Percentiles rank a stretch among this genome's conserved stretches.
These are phyloP conservation scores for Camelina laxa DNA, from an alignment of 345 rosid species.

Conservation along the genomic window DNA sequence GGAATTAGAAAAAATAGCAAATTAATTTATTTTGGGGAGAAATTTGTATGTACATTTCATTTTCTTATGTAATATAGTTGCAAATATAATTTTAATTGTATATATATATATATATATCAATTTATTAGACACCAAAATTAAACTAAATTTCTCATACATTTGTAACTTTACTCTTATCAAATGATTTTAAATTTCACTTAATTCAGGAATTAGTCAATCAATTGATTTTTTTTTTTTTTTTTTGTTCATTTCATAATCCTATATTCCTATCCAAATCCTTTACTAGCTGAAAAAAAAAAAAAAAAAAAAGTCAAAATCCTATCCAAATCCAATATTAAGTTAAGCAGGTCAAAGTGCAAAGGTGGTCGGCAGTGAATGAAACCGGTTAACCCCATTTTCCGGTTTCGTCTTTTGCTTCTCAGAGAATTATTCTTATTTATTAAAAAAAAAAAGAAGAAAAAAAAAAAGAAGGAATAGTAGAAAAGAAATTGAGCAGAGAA, in stretches of 20 bases:
- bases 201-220: no score
- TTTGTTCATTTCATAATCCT: no score
- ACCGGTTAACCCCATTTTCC: constrained; percentile 47
- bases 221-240: no score
- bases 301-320: no score
- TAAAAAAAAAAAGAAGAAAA: neutral
- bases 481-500: neutral
- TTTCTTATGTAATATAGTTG: constrained; percentile 19
- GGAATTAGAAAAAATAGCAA: constrained; percentile 31
- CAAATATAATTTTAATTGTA: constrained; percentile 20
- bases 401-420: constrained; percentile 32
- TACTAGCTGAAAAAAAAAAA: no score
- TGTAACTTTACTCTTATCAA: neutral
- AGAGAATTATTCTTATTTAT: neutral
- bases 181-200: no score
- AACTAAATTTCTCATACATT: neutral
- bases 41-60: neutral
- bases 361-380: neutral
- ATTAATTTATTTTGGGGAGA: neutral
- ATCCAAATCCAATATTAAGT: constrained; percentile 34
- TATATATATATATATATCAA: neutral
- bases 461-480: neutral
- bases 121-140: no score
- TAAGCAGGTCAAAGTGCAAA: constrained; percentile 42
- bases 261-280: no score